Base-by-base conservation (phyloP, 2,329 filamentous ascomycete species). In the Neonectria hederae region DNA sequence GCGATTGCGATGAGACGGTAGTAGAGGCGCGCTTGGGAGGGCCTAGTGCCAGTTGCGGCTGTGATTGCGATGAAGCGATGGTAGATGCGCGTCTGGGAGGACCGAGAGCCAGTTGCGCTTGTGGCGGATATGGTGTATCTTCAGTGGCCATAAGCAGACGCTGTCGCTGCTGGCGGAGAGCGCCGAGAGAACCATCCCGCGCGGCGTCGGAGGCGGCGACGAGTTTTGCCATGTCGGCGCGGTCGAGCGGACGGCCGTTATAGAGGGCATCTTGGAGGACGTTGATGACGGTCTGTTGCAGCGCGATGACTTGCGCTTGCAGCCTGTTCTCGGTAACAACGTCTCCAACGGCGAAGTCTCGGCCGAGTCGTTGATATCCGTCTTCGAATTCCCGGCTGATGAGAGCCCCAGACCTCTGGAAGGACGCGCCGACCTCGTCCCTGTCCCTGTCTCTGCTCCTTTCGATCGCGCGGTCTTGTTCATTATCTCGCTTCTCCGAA, bases 281-380 rank as follows among this genome's bases (percentile, higher is more conserved):
- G 28, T 71, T 65, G 24, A 73, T 73, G 14, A 73, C 71, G 11
- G 71, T 73, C 52, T 73, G 71, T 51, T 73, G 71, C 13, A 73
- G 59, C 0, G 71, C 61, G 21, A 73, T 73, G 9, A 73, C 69
- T 22, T 73, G 71, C 1, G 71, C 71, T 21, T 73, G 71, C 1
- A 73, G 10, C 45, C 66, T 71, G 9, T 73, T 73, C 60, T 73
- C 71, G 2, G 71, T 73, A 1, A 73, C 54, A 2, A 72, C 68
- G 14, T 73, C 71, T 2, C 71, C 71, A 4, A 73, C 54, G 4
- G 71, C 71, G 17, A 73, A 73, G 35, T 60, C 55, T 28, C 57
- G 62, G 0, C 71, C 71, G 35, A 72, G 69, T 35, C 68, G 59
- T 2, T 69, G 54, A 13, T 72, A 73, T 2, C 71, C 71, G 4